Base-by-base conservation (phyloP, 2,329 filamentous ascomycete species). In the Trichoderma koningiopsis region DNA sequence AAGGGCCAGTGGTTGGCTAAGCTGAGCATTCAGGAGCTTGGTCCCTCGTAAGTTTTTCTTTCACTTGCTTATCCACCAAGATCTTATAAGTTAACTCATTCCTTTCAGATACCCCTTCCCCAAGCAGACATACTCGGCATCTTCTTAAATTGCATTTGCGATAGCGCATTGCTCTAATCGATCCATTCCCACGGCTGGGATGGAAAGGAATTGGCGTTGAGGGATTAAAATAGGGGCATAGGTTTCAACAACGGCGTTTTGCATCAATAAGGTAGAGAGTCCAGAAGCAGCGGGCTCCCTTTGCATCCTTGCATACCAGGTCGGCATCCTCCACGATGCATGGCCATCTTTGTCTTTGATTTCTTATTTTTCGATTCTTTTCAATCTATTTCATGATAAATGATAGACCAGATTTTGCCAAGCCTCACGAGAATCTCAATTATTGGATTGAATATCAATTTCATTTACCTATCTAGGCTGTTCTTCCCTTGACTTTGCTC, bases 1-100 rank as follows among this genome's bases (percentile, higher is more conserved):
- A 92, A 96, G 87, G 96, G 96, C 73, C 94, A 97, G 83, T 99
- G 96, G 96, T 88, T 99, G 74, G 96, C 96, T 61, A 91, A 91
- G 78, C 86, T 97, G 77, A 96, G 94, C 86, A 95, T 99, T 80
- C 91, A 95, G 84, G 94, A 98, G 84, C 86, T 97, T 76, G 96
- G 96, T 76, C 94, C 95, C 83, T 96, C 94, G 91, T 98, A 91
- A 87, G 92, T 92, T 49, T 72, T 73, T 37, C 19, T 40, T 53
- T 24, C 40, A n/a, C 19, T 8, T 19, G 8, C 6, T 43, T 19
- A 43, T n/a, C 3, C 7, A 43, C 19, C 13, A 11, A 29, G 10
- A 7, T 13, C 22, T 19, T 8, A 31, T 22, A 24, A 43, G 64
- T 63, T 70, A 52, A 70, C 63, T 67, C 60, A 61, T 22, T n/a